Conservation (phyloP, 176 grass and related monocot genomes). For the Ananas comosus region DNA sequence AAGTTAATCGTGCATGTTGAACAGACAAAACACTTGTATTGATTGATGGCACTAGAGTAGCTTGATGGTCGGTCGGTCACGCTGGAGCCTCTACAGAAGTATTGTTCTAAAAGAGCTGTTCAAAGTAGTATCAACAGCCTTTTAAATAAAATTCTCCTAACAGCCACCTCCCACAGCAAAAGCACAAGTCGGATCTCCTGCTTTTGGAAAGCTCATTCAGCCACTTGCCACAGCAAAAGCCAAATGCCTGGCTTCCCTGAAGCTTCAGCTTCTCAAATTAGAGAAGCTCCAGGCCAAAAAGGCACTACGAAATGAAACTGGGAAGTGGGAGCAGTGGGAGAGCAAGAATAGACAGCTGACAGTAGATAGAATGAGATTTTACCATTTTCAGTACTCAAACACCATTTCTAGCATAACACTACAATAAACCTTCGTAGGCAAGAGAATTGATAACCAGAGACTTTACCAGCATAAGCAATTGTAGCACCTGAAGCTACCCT, state of each 20-base stretch:
- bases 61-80: not conserved
- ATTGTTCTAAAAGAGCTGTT: too few species aligned
- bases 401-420: not conserved
- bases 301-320: not conserved
- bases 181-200: too few species aligned
- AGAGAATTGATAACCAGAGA: not conserved
- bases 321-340: not conserved
- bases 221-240: too few species aligned
- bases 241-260: too few species aligned
- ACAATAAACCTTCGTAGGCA: not conserved
- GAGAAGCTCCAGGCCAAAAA: too few species aligned
- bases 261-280: too few species aligned
- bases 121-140: too few species aligned
- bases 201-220: too few species aligned
- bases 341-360: not conserved
- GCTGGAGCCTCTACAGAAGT: too few species aligned
- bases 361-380: not conserved
- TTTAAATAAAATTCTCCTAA: too few species aligned
- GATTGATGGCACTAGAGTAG: not conserved
- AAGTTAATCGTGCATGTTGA: not conserved
- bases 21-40: not conserved
- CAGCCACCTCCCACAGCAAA: too few species aligned
- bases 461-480: conserved; percentile 81
- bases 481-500: conserved; percentile 76
- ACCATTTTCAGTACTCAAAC: not conserved